Conservation (phyloP, 352 stramenopile genomes). For the Phytophthora podocarpi region DNA sequence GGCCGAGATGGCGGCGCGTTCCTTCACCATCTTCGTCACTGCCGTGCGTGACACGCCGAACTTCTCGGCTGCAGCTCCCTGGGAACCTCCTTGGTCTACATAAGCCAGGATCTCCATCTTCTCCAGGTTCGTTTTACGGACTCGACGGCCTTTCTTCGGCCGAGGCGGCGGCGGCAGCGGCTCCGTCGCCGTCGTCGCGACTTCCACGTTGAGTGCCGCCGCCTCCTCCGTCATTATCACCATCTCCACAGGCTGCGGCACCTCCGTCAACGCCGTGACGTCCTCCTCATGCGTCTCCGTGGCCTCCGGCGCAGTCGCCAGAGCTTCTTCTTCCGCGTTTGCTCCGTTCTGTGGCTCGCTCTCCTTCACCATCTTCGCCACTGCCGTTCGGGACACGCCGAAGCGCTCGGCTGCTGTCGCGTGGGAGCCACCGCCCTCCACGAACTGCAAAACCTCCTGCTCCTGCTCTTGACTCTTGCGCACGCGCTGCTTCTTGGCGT, state of each 20-base stretch:
- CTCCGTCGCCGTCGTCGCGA: not conserved
- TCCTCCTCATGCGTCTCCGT: too few relatives aligned
- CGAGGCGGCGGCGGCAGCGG: not conserved
- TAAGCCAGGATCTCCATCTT: slow-evolving; percentile 86
- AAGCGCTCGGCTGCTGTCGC: too few relatives aligned
- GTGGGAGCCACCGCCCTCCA: too few relatives aligned
- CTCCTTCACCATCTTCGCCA: too few relatives aligned
- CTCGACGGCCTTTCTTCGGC: slow-evolving; percentile 57
- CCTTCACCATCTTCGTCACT: slow-evolving; percentile 89
- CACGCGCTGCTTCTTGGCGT: slow-evolving; percentile 27
- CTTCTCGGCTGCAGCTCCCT: slow-evolving; percentile 76
- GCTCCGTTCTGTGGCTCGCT: not conserved
- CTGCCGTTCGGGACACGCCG: too few relatives aligned
- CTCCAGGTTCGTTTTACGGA: slow-evolving; percentile 84
- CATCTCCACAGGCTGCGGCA: slow-evolving; percentile 16
- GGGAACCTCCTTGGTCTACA: slow-evolving; percentile 79
- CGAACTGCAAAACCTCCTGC: too few relatives aligned
- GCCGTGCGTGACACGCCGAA: slow-evolving; percentile 83
- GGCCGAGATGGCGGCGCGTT: slow-evolving; percentile 71
- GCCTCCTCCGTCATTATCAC: slow-evolving; percentile 22
- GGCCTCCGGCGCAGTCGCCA: too few relatives aligned
- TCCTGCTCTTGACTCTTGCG: slow-evolving; percentile 9
- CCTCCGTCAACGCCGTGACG: not conserved
- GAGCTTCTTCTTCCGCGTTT: too few relatives aligned
- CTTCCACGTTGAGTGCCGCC: slow-evolving; percentile 14